A percentile compares a stretch with the other conserved stretches of the same genome.
Evolutionary conservation across 768 basidiomycete species (phyloP).

Genomic region (Porphyrellus cyaneotinctus): DNA sequence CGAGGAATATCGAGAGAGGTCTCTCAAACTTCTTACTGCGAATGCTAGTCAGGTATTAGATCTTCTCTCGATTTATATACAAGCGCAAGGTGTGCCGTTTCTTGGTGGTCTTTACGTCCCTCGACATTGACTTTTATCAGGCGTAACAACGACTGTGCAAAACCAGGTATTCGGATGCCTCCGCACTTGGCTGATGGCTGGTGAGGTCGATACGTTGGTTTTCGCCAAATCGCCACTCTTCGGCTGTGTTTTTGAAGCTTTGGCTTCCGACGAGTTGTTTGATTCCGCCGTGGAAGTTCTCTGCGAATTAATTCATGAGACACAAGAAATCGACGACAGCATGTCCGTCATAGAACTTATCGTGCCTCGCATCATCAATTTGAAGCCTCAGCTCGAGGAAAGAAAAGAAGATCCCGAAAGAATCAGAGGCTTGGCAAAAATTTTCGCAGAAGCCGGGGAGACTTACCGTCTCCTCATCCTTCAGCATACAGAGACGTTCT

Average conservation of each 20-base stretch:
- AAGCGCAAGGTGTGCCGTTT: conserved; percentile 67
- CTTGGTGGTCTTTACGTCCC: neutral
- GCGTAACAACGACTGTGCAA: conserved; percentile 77
- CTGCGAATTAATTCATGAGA: conserved; percentile 95
- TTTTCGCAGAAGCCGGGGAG: conserved; percentile 97
- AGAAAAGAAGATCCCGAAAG: conserved; percentile 78
- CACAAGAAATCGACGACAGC: conserved; percentile 94
- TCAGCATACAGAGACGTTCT: conserved; percentile 88
- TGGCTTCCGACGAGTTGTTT: conserved; percentile 82
- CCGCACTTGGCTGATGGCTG: conserved; percentile 82
- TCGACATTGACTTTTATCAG: conserved; percentile 41
- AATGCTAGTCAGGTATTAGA: conserved; percentile 72
- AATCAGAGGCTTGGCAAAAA: conserved; percentile 83
- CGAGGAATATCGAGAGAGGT: conserved; percentile 65
- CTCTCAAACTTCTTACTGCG: conserved; percentile 55
- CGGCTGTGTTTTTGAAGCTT: conserved; percentile 75
- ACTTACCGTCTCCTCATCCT: conserved; percentile 87
- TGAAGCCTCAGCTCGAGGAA: conserved; percentile 58
- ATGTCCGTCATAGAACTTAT: conserved; percentile 85
- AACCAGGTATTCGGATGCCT: conserved; percentile 80
- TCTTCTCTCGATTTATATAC: conserved; percentile 82
- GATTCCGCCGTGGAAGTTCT: conserved; percentile 89
- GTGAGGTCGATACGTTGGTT: conserved; percentile 65
- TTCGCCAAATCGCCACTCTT: conserved; percentile 80
- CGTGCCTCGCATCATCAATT: conserved; percentile 76